Conservation (phyloP, 2,329 filamentous ascomycete genomes). For the Ophiostoma perfectum region DNA sequence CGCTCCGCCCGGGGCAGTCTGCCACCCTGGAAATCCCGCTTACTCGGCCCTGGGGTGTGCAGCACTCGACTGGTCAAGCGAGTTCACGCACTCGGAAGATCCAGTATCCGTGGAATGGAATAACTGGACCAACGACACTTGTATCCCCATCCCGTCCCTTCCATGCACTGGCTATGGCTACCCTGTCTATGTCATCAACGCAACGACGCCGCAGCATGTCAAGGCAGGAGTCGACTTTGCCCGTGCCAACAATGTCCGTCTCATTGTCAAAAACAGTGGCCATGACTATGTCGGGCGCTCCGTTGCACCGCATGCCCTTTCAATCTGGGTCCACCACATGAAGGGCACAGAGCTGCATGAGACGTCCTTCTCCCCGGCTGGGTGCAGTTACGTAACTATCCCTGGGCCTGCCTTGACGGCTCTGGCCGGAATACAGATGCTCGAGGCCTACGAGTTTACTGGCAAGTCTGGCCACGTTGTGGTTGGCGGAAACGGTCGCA, state of each 20-base stretch:
- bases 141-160: neutral
- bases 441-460: neutral
- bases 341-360: neutral
- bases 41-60: neutral
- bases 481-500: neutral
- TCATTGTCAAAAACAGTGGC: neutral
- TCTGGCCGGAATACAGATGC: neutral
- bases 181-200: neutral
- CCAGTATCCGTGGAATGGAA: neutral
- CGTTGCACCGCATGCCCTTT: conserved; percentile 1
- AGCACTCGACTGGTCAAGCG: neutral
- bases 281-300: neutral
- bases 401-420: neutral
- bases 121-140: neutral
- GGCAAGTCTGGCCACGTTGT: neutral
- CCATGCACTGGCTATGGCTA: neutral
- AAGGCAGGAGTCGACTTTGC: neutral
- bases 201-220: neutral
- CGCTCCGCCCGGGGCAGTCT: neutral
- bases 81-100: neutral
- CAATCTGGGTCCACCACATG: neutral
- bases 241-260: neutral
- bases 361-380: neutral
- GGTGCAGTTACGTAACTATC: neutral
- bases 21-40: neutral